A percentile compares a stretch with the other conserved stretches of the same genome.
Evolutionary conservation across 345 rosid genomes (phyloP).

Genomic region (Eucalyptus regnans): DNA sequence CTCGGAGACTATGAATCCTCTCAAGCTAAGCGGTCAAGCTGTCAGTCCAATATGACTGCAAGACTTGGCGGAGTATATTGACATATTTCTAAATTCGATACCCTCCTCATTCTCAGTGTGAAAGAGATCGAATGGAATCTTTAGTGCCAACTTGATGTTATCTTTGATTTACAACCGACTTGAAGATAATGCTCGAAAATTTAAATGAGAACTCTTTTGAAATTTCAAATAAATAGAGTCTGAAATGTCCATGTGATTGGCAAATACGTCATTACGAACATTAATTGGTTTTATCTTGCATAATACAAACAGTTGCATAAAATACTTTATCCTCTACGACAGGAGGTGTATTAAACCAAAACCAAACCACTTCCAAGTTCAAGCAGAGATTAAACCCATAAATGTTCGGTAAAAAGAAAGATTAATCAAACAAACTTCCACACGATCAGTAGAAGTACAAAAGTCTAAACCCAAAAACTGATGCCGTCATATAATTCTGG

Average conservation of each 20-base stretch:
- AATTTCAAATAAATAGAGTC: neutral
- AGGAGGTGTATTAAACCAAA: neutral
- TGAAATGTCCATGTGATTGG: neutral
- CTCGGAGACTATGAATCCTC: neutral
- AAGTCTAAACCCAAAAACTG: neutral
- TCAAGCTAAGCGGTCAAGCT: neutral
- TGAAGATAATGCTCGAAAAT: neutral
- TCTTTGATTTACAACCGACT: neutral
- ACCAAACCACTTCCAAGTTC: neutral
- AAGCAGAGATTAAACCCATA: neutral
- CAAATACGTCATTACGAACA: neutral
- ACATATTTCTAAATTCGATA: neutral
- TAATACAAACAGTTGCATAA: neutral
- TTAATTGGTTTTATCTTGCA: neutral
- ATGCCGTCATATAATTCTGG: neutral
- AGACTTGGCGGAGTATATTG: neutral
- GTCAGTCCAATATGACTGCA: neutral
- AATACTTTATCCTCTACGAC: slow-evolving; percentile 1
- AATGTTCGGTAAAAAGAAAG: neutral
- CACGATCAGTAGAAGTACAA: neutral
- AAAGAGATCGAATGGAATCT: neutral
- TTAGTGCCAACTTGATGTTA: neutral
- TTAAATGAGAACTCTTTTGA: neutral
- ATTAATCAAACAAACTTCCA: neutral
- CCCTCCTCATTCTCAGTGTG: neutral